A percentile compares a stretch with the other conserved stretches of the same genome.
phyloP scores from a whole-genome alignment of 2,329 filamentous ascomycete species.

The Ophiostoma ips region DNA sequence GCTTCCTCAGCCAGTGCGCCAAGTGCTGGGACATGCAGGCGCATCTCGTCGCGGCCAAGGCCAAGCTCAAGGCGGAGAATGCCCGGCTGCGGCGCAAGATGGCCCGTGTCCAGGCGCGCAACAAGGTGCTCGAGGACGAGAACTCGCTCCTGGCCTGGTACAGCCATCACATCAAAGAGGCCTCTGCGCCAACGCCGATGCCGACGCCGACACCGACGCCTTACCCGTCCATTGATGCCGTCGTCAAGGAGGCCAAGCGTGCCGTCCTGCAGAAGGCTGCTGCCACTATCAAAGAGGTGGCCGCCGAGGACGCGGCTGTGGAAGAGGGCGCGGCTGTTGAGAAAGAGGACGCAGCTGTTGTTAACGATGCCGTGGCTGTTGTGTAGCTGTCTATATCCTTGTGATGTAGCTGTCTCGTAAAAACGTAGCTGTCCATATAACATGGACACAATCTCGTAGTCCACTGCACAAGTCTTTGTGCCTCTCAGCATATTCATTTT shows the following conservation, averaged over 20 bases:
- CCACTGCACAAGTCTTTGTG: no score
- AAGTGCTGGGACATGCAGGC: conserved; percentile 3
- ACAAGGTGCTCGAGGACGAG: conserved; percentile 1
- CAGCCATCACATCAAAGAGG: background rate
- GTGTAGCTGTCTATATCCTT: no score
- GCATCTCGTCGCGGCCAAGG: background rate
- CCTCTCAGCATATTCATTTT: no score
- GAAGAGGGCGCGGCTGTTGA: no score
- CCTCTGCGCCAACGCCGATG: background rate
- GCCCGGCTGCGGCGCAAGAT: background rate
- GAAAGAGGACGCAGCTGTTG: no score
- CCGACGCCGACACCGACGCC: background rate
- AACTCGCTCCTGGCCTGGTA: conserved; percentile 6
- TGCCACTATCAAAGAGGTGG: background rate
- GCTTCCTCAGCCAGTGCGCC: conserved; percentile 2
- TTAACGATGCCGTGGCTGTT: no score
- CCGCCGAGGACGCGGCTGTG: background rate
- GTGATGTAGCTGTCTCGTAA: no score
- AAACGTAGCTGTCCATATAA: no score
- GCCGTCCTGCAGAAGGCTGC: background rate
- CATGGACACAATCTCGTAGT: no score
- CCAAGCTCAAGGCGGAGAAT: background rate
- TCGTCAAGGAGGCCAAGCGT: background rate
- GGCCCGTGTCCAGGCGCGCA: background rate
- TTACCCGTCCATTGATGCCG: background rate